Evolutionary conservation across 345 rosid species (phyloP).

Genomic region (Arabidopsis suecica): DNA sequence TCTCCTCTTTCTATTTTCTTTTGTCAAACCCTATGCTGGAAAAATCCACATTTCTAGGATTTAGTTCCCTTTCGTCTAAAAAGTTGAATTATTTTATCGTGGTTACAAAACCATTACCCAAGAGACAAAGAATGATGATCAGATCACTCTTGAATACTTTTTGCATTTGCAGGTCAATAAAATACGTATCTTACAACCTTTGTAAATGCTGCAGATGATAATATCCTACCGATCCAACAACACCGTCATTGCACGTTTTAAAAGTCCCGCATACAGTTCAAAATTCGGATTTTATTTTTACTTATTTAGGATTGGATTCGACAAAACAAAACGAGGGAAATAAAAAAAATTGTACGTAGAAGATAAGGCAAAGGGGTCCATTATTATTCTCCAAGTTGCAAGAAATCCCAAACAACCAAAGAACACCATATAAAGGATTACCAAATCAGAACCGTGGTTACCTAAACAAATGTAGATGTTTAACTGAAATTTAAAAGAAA

Average conservation of each 20-base stretch:
- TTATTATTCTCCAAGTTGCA: conserved; percentile 32
- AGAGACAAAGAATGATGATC: conserved; percentile 25
- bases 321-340: not conserved
- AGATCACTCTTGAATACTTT: conserved; percentile 20
- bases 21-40: conserved; percentile 28
- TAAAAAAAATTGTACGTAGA: not conserved
- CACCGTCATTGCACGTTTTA: not conserved
- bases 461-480: conserved; percentile 26
- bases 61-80: conserved; percentile 39
- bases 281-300: too few relatives aligned
- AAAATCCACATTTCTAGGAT: conserved; percentile 41
- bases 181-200: not conserved
- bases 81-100: conserved; percentile 3
- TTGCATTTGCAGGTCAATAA: not conserved
- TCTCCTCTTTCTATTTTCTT: conserved; percentile 27
- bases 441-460: conserved; percentile 21
- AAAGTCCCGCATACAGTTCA: not conserved
- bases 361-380: conserved; percentile 26
- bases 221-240: not conserved
- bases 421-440: conserved; percentile 1
- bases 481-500: conserved; percentile 1
- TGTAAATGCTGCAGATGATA: not conserved
- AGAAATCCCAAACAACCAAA: not conserved
- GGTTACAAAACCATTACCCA: conserved; percentile 13
- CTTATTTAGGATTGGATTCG: conserved; percentile 5